Percentiles rank a stretch among this genome's conserved stretches.
Evolutionary conservation across 805 yeast genomes (phyloP).

Genomic region (Spathaspora arborariae): DNA sequence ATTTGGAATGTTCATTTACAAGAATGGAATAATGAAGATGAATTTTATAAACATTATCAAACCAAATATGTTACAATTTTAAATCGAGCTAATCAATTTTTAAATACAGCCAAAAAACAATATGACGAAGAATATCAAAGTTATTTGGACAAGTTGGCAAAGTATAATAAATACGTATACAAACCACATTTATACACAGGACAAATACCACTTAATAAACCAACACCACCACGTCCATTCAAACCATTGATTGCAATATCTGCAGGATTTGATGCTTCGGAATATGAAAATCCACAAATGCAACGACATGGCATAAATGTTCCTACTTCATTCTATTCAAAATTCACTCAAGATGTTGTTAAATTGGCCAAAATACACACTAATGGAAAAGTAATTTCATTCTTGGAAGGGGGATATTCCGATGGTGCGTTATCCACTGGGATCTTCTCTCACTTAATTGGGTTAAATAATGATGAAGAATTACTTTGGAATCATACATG

Average conservation of each 20-base stretch:
- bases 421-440: constrained; percentile 80
- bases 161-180: constrained; percentile 28
- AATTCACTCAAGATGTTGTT: constrained; percentile 70
- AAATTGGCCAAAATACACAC: constrained; percentile 61
- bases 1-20: constrained; percentile 84
- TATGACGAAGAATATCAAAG: constrained; percentile 33
- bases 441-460: constrained; percentile 72
- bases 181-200: constrained; percentile 25
- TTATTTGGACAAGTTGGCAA: constrained; percentile 21
- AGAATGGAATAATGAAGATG: constrained; percentile 58
- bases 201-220: constrained; percentile 16
- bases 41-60: constrained; percentile 60
- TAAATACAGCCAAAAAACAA: constrained; percentile 45
- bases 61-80: constrained; percentile 59
- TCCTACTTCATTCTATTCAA: constrained; percentile 74
- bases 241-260: constrained; percentile 63
- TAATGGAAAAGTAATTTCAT: constrained; percentile 58
- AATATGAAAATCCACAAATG: constrained; percentile 78
- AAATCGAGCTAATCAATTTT: constrained; percentile 62
- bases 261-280: constrained; percentile 88
- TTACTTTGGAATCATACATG: constrained; percentile 57
- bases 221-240: constrained; percentile 34
- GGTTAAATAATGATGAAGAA: constrained; percentile 48
- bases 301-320: constrained; percentile 80
- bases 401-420: constrained; percentile 84